Evolutionary conservation across 2,329 filamentous ascomycete species (phyloP).

Genomic region (Diaporthe citri): DNA sequence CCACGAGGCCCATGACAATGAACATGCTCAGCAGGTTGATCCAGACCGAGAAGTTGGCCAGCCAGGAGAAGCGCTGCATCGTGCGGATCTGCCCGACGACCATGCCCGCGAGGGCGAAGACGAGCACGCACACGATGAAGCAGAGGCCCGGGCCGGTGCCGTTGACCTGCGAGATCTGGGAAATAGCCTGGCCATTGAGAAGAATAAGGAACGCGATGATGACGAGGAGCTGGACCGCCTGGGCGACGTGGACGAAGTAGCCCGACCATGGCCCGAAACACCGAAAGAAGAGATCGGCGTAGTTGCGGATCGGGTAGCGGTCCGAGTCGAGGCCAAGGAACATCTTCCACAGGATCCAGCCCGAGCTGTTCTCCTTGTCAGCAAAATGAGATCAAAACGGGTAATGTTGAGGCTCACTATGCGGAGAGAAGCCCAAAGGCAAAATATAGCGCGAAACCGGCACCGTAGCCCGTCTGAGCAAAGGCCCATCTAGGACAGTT

Average conservation of each 20-base stretch:
- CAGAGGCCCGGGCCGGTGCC: conserved; percentile 58
- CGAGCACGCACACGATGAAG: conserved; percentile 64
- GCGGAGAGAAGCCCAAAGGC: conserved; percentile 33
- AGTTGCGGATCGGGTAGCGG: conserved; percentile 59
- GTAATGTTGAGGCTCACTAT: background rate
- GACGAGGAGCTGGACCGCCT: conserved; percentile 62
- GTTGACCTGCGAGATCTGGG: conserved; percentile 51
- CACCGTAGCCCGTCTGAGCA: conserved; percentile 36
- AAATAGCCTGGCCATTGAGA: conserved; percentile 65
- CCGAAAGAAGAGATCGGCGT: conserved; percentile 62
- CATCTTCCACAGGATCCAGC: conserved; percentile 59
- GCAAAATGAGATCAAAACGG: background rate
- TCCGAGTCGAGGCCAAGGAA: conserved; percentile 61
- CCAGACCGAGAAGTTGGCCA: conserved; percentile 69
- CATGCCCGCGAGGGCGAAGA: conserved; percentile 64
- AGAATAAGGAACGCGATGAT: conserved; percentile 65
- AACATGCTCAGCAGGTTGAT: conserved; percentile 67
- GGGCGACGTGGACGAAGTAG: conserved; percentile 61
- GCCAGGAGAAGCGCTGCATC: conserved; percentile 65
- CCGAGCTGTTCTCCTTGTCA: conserved; percentile 47
- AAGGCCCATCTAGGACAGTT: conserved; percentile 25
- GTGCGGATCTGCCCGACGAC: conserved; percentile 68
- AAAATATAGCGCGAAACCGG: conserved; percentile 35
- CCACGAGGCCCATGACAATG: conserved; percentile 66
- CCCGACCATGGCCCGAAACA: conserved; percentile 59